phyloP scores from a whole-genome alignment of 345 rosid genomes.

The Salix dunnii region DNA sequence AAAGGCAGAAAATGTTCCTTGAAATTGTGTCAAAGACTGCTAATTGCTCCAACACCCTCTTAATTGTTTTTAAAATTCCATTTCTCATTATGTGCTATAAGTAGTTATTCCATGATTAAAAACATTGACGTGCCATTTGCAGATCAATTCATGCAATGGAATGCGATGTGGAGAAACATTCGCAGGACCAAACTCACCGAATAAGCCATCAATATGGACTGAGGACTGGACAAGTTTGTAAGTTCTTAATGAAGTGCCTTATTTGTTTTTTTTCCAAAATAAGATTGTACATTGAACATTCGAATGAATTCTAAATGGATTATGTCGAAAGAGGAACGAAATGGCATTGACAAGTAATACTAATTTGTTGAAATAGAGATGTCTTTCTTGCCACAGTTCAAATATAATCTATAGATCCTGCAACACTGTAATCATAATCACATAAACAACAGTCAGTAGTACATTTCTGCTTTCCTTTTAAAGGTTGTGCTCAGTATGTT shows the following conservation, averaged over 20 bases:
- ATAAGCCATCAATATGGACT: slow-evolving; percentile 87
- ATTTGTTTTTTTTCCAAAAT: not conserved
- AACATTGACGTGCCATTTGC: slow-evolving; percentile 10
- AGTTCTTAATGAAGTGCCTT: slow-evolving; percentile 14
- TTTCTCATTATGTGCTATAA: not conserved
- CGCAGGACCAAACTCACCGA: slow-evolving; percentile 70
- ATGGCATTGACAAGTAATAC: no score
- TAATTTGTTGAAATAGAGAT: not conserved
- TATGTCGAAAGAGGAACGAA: no score
- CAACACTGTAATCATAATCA: no score
- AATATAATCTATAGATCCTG: no score
- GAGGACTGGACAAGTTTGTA: slow-evolving; percentile 88
- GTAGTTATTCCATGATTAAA: not conserved
- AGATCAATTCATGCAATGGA: slow-evolving; percentile 82
- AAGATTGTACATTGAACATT: not conserved
- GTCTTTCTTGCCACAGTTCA: no score
- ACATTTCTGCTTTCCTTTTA: no score
- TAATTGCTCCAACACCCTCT: not conserved
- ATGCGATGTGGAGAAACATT: slow-evolving; percentile 77
- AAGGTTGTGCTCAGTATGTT: not conserved
- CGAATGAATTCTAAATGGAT: not conserved
- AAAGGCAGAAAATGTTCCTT: not conserved
- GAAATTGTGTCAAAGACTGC: not conserved
- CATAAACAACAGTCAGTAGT: no score
- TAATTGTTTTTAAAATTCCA: not conserved